Percentiles rank a stretch among this genome's conserved stretches.
phyloP scores from a whole-genome alignment of 345 rosid species.

The Linum trigynum region DNA sequence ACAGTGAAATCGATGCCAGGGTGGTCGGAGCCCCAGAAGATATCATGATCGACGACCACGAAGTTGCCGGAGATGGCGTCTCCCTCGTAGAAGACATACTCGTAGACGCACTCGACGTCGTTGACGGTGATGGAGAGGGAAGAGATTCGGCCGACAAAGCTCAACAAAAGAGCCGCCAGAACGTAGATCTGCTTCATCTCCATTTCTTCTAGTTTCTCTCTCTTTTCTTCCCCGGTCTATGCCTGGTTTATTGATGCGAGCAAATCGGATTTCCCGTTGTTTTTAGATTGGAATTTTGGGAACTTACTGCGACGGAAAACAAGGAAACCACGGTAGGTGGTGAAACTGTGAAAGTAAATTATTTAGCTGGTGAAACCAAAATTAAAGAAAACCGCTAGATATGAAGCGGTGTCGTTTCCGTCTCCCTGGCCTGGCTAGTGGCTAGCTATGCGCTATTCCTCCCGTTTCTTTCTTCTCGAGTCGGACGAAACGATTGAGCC shows the following conservation, averaged over 20 bases:
- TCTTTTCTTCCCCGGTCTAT: slow-evolving; percentile 2
- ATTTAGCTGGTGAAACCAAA: too few species aligned
- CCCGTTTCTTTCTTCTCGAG: neutral
- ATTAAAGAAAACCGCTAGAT: too few species aligned
- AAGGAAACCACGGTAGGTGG: neutral
- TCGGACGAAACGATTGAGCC: too few species aligned
- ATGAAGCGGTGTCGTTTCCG: neutral
- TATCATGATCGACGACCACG: slow-evolving; percentile 97
- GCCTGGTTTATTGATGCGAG: neutral
- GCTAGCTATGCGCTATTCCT: neutral
- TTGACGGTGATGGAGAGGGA: slow-evolving; percentile 82
- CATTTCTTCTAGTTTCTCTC: slow-evolving; percentile 15
- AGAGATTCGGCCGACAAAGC: slow-evolving; percentile 33
- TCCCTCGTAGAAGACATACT: slow-evolving; percentile 87
- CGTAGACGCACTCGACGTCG: slow-evolving; percentile 84
- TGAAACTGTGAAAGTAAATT: neutral
- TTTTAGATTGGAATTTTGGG: neutral
- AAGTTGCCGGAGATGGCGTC: slow-evolving; percentile 84
- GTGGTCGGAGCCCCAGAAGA: slow-evolving; percentile 97
- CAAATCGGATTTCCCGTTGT: neutral
- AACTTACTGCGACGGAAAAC: neutral
- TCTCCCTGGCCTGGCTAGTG: neutral
- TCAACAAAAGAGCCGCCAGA: slow-evolving; percentile 24
- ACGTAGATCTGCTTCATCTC: slow-evolving; percentile 28
- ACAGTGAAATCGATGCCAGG: slow-evolving; percentile 93